Base-by-base conservation (phyloP, 768 basidiomycete species). In the Leccinum aurantiacum region DNA sequence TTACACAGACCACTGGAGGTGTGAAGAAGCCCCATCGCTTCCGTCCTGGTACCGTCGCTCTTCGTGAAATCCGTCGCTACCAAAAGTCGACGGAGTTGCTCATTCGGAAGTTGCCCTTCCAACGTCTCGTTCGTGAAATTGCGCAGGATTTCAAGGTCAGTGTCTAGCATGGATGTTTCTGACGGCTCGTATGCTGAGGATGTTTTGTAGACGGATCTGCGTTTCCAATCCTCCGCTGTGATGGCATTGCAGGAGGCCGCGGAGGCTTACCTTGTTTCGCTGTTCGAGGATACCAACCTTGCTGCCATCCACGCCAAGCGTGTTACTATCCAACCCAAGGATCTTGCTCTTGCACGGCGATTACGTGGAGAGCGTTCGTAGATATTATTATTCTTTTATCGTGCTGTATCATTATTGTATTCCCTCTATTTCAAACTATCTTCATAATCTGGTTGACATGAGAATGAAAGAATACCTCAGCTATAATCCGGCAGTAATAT, bases 1-100 rank as follows among this genome's bases (percentile, higher is more conserved):
- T 57, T n/a, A 59, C 56, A 61, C 77, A 80, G 74, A 76, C 86
- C 41, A 84, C 91, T 63, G 91, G 91, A 80, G 91, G 92, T 82
- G 91, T 93, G 63, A 93, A 93, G 89, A 94, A 93, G 83, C 91
- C 90, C 63, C 91, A 93, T 81, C 84, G 90, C 61, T 92, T 90
- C 83, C 79, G 86, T 67, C 86, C 86, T 50, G 84, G 92, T 78
- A 93, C 91, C 33, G 93, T 93, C 66, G 91, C 92, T 65, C 88
- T 94, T 65, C 90, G 91, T 78, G 92, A 93, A 79, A 93, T 93
- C 71, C 78, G 90, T 75, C 84, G 90, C 51, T 92, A 93, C 82
- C 91, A 93, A 78, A 91, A 90, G 79, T 91, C 89, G 61, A 92
- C 90, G 56, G 90, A 93, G 78, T 80, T 92, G 61, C 81, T 93